Conservation (phyloP, 2,329 filamentous ascomycete genomes). For the Sarocladium kiliense region DNA sequence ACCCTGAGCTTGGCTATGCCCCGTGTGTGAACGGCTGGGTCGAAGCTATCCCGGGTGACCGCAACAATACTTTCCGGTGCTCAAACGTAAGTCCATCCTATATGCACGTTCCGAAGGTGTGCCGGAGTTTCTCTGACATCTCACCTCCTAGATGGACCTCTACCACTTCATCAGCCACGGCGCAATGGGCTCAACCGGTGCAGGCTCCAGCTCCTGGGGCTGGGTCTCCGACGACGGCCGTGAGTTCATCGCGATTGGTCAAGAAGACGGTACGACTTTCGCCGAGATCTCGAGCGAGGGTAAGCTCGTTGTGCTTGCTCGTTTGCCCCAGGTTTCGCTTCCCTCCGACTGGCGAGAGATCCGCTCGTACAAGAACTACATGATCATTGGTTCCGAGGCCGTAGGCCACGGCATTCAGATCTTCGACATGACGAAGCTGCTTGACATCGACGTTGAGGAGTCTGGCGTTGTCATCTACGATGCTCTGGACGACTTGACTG, state of each 20-base stretch:
- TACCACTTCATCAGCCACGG: slow-evolving; percentile 49
- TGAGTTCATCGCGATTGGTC: slow-evolving; percentile 39
- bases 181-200: slow-evolving; percentile 33
- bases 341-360: slow-evolving; percentile 33
- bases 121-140: too few relatives aligned
- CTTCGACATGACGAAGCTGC: slow-evolving; percentile 53
- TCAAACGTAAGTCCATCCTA: background rate
- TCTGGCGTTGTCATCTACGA: background rate
- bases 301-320: slow-evolving; percentile 36
- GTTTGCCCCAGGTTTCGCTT: slow-evolving; percentile 28
- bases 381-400: slow-evolving; percentile 32
- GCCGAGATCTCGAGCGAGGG: slow-evolving; percentile 36
- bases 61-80: background rate
- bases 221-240: slow-evolving; percentile 34
- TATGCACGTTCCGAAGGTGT: background rate
- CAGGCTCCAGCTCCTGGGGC: slow-evolving; percentile 32
- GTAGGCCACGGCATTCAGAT: slow-evolving; percentile 52
- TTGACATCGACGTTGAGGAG: slow-evolving; percentile 30
- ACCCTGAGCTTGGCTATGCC: background rate
- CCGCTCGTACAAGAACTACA: slow-evolving; percentile 25
- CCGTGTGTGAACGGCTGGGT: background rate
- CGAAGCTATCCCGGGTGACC: background rate
- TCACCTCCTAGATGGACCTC: slow-evolving; percentile 39
- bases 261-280: slow-evolving; percentile 39
- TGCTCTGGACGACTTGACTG: background rate